phyloP scores from a whole-genome alignment of 352 stramenopile species.

The Globisporangium irregulare region DNA sequence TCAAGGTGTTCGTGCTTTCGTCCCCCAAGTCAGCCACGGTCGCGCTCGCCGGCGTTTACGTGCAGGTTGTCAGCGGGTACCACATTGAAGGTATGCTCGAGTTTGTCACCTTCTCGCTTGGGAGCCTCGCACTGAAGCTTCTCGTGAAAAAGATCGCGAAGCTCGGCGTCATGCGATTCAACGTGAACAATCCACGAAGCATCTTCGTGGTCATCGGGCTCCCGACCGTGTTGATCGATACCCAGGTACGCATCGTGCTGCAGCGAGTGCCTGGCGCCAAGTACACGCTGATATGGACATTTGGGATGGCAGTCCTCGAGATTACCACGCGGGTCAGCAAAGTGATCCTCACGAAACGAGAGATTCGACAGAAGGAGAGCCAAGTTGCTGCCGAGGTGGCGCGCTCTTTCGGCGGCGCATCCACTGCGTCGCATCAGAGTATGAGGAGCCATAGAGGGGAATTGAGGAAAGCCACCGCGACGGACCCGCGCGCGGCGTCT shows the following conservation, averaged over 20 bases:
- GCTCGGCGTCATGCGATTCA: slow-evolving; percentile 24
- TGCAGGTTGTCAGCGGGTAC: slow-evolving; percentile 3
- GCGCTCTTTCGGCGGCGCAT: not conserved
- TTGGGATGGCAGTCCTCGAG: slow-evolving; percentile 31
- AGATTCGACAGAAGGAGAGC: not conserved
- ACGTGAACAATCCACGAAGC: slow-evolving; percentile 28
- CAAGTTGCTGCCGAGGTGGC: not conserved
- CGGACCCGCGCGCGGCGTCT: not conserved
- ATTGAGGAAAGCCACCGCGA: not conserved
- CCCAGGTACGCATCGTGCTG: slow-evolving; percentile 34
- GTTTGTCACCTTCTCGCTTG: slow-evolving; percentile 6
- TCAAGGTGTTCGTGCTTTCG: not conserved
- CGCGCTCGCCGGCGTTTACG: not conserved
- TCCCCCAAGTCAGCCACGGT: not conserved
- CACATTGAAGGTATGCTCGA: not conserved
- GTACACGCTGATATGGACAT: slow-evolving; percentile 20
- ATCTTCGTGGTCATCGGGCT: slow-evolving; percentile 34
- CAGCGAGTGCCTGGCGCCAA: slow-evolving; percentile 21
- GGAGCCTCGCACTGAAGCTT: slow-evolving; percentile 22
- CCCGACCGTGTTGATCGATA: slow-evolving; percentile 44
- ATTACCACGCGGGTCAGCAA: slow-evolving; percentile 25
- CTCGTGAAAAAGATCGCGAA: slow-evolving; percentile 30
- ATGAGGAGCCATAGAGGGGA: not conserved
- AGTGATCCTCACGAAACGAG: not conserved
- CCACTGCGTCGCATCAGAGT: not conserved